Percentiles rank a stretch among this genome's conserved stretches.
Evolutionary conservation across 352 stramenopile genomes (phyloP).

Genomic region (Globisporangium middletonii): DNA sequence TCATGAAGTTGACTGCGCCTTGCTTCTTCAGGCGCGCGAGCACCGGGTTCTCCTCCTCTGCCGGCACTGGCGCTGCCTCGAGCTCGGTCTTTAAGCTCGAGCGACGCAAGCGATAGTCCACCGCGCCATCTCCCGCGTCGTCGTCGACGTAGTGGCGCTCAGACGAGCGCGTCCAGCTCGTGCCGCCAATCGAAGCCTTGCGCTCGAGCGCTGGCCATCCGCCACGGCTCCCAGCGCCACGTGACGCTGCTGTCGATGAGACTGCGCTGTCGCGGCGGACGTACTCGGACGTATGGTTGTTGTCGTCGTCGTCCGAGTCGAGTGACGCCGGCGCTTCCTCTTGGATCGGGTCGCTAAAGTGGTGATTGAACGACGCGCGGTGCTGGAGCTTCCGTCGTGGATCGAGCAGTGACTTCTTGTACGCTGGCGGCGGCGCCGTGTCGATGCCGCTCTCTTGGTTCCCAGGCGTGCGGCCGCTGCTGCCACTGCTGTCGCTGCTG

Average conservation of each 20-base stretch:
- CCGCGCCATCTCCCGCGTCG: constrained; percentile 20
- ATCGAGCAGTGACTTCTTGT: constrained; percentile 33
- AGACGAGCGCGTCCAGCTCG: constrained; percentile 14
- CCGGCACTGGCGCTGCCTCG: constrained; percentile 20
- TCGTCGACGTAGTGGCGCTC: constrained; percentile 22
- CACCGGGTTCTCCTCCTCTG: constrained; percentile 63
- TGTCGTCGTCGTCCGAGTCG: constrained; percentile 43
- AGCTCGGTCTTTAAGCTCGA: constrained; percentile 45
- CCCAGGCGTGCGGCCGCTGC: constrained; percentile 16
- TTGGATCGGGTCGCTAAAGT: constrained; percentile 60
- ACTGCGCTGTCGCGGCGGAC: background rate
- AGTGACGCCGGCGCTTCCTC: constrained; percentile 52
- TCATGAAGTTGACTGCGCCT: constrained; percentile 82
- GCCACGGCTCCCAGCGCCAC: background rate
- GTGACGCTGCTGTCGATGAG: too few relatives aligned
- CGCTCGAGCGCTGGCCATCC: constrained; percentile 12
- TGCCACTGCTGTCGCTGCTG: constrained; percentile 12
- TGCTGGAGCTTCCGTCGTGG: constrained; percentile 62
- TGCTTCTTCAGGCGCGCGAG: constrained; percentile 74
- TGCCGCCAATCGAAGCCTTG: constrained; percentile 18
- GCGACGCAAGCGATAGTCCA: constrained; percentile 26
- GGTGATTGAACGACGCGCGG: constrained; percentile 43
- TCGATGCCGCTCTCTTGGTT: constrained; percentile 14
- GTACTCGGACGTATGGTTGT: background rate
- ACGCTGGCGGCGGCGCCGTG: constrained; percentile 13